phyloP scores from a whole-genome alignment of 2,329 filamentous ascomycete genomes.

The Cyanodermella asteris region DNA sequence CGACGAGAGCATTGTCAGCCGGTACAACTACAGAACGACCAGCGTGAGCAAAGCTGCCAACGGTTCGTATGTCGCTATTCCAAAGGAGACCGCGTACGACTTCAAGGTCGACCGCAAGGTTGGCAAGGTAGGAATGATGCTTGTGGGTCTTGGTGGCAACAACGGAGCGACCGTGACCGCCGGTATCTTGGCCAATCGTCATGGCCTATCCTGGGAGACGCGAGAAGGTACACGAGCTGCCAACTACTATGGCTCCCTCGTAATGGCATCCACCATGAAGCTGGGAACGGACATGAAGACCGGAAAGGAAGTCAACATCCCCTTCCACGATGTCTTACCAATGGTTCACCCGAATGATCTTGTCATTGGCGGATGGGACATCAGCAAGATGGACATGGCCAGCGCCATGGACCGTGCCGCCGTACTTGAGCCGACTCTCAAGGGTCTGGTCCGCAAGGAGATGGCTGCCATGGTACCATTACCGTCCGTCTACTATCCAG shows the following conservation, averaged over 20 bases:
- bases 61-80: slow-evolving; percentile 63
- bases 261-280: slow-evolving; percentile 96
- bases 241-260: slow-evolving; percentile 95
- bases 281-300: slow-evolving; percentile 72
- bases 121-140: slow-evolving; percentile 87
- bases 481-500: slow-evolving; percentile 92
- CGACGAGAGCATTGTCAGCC: slow-evolving; percentile 68
- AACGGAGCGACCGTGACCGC: slow-evolving; percentile 95
- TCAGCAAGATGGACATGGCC: slow-evolving; percentile 73
- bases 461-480: slow-evolving; percentile 75
- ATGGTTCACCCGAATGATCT: slow-evolving; percentile 97
- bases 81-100: slow-evolving; percentile 78
- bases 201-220: slow-evolving; percentile 72
- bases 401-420: slow-evolving; percentile 87
- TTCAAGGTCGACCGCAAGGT: slow-evolving; percentile 94
- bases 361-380: slow-evolving; percentile 91
- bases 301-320: slow-evolving; percentile 78
- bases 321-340: slow-evolving; percentile 80
- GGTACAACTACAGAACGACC: slow-evolving; percentile 93
- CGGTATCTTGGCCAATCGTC: slow-evolving; percentile 88
- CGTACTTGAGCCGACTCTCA: slow-evolving; percentile 88
- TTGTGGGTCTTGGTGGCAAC: slow-evolving; percentile 95
- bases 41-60: slow-evolving; percentile 47
- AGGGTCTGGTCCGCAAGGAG: slow-evolving; percentile 75
- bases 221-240: slow-evolving; percentile 65